Evolutionary conservation across 495 filamentous ascomycete species (phyloP).

Genomic region (Filosporella fistucella): DNA sequence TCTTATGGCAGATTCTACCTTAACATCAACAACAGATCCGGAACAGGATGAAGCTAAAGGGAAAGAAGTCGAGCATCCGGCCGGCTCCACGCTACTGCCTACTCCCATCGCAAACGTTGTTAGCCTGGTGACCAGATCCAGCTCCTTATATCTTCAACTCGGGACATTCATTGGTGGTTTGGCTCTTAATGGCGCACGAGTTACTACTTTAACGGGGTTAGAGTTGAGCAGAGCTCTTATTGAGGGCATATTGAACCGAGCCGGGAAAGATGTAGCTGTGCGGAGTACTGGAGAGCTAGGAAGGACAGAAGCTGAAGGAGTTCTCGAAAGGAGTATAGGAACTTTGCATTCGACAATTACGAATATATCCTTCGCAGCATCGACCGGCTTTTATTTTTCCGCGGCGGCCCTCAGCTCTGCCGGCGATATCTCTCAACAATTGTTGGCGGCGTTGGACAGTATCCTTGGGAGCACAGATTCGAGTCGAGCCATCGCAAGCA

Average conservation of each 20-base stretch:
- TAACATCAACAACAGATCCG: too few species aligned
- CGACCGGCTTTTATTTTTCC: slow-evolving; percentile 65
- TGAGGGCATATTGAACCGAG: slow-evolving; percentile 61
- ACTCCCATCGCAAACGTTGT: slow-evolving; percentile 62
- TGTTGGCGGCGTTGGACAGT: slow-evolving; percentile 64
- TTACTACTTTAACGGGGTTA: slow-evolving; percentile 64
- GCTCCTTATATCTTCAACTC: slow-evolving; percentile 66
- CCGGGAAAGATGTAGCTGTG: slow-evolving; percentile 60
- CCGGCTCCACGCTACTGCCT: slow-evolving; percentile 55
- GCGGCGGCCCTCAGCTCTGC: slow-evolving; percentile 56
- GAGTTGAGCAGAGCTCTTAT: slow-evolving; percentile 64
- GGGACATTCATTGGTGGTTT: slow-evolving; percentile 61
- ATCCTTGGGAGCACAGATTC: slow-evolving; percentile 76
- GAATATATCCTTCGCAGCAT: slow-evolving; percentile 61
- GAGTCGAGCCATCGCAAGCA: slow-evolving; percentile 73
- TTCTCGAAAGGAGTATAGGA: slow-evolving; percentile 60
- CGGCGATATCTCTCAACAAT: slow-evolving; percentile 58
- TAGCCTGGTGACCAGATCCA: slow-evolving; percentile 63
- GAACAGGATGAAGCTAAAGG: slow-evolving; percentile 22
- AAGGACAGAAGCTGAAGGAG: slow-evolving; percentile 54
- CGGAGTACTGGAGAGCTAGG: slow-evolving; percentile 50
- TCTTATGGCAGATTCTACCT: too few species aligned
- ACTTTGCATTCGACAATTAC: slow-evolving; percentile 59
- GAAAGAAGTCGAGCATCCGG: slow-evolving; percentile 1
- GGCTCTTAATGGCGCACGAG: slow-evolving; percentile 59